Percentiles rank a stretch among this genome's conserved stretches.
Conservation (phyloP, 805 yeast species). For the Maudiozyma serrabonitensis region DNA sequence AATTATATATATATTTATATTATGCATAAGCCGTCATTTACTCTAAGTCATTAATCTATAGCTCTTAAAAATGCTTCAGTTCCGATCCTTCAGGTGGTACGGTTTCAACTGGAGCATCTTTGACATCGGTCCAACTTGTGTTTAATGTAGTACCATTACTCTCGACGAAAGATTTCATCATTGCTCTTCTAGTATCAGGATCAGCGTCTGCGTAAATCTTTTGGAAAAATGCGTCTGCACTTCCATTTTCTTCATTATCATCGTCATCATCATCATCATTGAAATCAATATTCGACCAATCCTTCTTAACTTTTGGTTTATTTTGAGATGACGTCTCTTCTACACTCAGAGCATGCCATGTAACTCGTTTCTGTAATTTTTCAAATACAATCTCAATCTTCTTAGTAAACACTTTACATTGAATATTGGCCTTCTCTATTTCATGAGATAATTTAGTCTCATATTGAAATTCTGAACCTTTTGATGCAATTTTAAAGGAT, state of each 20-base stretch:
- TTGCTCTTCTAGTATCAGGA: constrained; percentile 81
- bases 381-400: constrained; percentile 62
- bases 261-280: constrained; percentile 39
- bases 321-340: constrained; percentile 26
- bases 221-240: constrained; percentile 62
- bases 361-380: constrained; percentile 30
- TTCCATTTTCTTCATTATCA: constrained; percentile 36
- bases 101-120: constrained; percentile 50
- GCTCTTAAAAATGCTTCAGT: constrained; percentile 36
- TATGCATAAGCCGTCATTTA: neutral
- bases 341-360: constrained; percentile 41
- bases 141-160: constrained; percentile 89
- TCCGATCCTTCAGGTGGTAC: constrained; percentile 70
- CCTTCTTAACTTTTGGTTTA: constrained; percentile 59
- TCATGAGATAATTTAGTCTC: constrained; percentile 25
- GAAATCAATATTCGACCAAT: constrained; percentile 55
- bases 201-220: constrained; percentile 69
- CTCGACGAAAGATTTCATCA: constrained; percentile 94
- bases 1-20: neutral
- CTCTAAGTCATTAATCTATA: constrained; percentile 15
- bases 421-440: constrained; percentile 33
- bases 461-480: constrained; percentile 49
- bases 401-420: constrained; percentile 48
- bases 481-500: constrained; percentile 11
- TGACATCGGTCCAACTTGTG: constrained; percentile 88